Evolutionary conservation across 768 basidiomycete species (phyloP).

Genomic region (Mrakia frigida): DNA sequence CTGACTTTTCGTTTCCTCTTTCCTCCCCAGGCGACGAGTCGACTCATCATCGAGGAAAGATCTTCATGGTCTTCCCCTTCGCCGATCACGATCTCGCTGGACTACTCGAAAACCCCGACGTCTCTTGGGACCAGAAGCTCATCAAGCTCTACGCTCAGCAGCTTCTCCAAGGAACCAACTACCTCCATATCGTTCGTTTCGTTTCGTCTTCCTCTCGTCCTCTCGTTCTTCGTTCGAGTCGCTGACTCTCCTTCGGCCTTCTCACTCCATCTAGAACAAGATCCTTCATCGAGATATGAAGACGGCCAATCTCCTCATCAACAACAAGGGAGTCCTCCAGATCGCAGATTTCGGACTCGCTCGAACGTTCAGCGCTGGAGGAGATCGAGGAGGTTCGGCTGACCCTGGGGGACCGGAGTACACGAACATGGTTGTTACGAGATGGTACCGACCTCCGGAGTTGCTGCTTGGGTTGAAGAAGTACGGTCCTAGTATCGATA

Average conservation of each 20-base stretch:
- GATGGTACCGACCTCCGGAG: slow-evolving; percentile 94
- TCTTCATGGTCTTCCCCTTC: slow-evolving; percentile 99
- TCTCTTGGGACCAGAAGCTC: slow-evolving; percentile 71
- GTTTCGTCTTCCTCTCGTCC: background rate
- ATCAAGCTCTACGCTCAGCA: slow-evolving; percentile 97
- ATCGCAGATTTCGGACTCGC: slow-evolving; percentile 98
- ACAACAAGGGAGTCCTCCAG: slow-evolving; percentile 71
- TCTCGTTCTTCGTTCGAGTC: background rate
- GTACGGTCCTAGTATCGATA: slow-evolving; percentile 90
- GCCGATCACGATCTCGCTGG: slow-evolving; percentile 99
- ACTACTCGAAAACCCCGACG: slow-evolving; percentile 69
- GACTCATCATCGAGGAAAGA: slow-evolving; percentile 64
- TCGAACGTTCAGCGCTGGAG: slow-evolving; percentile 52
- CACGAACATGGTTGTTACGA: slow-evolving; percentile 87
- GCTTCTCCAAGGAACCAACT: slow-evolving; percentile 89
- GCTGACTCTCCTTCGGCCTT: slow-evolving; percentile 30
- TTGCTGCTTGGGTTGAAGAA: slow-evolving; percentile 78
- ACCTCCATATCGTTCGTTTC: slow-evolving; percentile 78
- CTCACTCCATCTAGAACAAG: slow-evolving; percentile 60
- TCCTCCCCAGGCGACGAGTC: slow-evolving; percentile 51
- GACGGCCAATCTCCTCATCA: slow-evolving; percentile 91
- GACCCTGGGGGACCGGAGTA: slow-evolving; percentile 58
- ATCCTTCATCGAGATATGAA: slow-evolving; percentile 99
- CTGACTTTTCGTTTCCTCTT: background rate
- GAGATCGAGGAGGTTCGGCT: slow-evolving; percentile 24